phyloP scores from a whole-genome alignment of 2,329 filamentous ascomycete species.

The Rhinocladiella mackenziei region DNA sequence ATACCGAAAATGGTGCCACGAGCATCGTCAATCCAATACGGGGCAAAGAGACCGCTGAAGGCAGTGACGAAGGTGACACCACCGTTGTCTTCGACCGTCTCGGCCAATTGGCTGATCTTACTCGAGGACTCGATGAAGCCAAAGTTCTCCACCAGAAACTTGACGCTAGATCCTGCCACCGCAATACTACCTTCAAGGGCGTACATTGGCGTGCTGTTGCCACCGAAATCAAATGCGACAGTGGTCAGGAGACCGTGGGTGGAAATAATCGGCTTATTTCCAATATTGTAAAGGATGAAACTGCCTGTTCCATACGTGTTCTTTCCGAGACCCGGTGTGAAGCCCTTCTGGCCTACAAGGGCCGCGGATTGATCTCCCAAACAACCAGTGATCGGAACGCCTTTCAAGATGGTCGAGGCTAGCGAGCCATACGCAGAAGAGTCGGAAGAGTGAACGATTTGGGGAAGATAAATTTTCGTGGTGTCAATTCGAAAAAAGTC shows the following conservation, averaged over 20 bases:
- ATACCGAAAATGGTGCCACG: constrained; percentile 84
- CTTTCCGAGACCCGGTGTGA: constrained; percentile 76
- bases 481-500: constrained; percentile 74
- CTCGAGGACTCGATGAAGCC: constrained; percentile 58
- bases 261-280: constrained; percentile 78
- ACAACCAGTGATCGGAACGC: constrained; percentile 73
- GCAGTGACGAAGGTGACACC: constrained; percentile 85
- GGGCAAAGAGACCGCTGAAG: constrained; percentile 85
- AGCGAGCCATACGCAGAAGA: constrained; percentile 67
- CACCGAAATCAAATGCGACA: constrained; percentile 77
- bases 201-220: constrained; percentile 65
- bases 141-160: constrained; percentile 66
- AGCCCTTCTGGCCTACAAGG: constrained; percentile 79
- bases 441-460: constrained; percentile 77
- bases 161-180: constrained; percentile 75
- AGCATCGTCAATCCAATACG: constrained; percentile 92
- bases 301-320: constrained; percentile 90
- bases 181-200: constrained; percentile 81
- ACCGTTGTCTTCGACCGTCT: constrained; percentile 68
- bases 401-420: constrained; percentile 61
- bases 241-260: constrained; percentile 79
- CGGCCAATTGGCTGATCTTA: constrained; percentile 62
- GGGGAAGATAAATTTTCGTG: constrained; percentile 70
- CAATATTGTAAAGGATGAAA: constrained; percentile 86
- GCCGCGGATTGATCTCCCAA: constrained; percentile 84